These are phyloP conservation scores for Penicillium paxilli DNA, from an alignment of 495 filamentous ascomycete genomes.

Conservation along the genomic window DNA sequence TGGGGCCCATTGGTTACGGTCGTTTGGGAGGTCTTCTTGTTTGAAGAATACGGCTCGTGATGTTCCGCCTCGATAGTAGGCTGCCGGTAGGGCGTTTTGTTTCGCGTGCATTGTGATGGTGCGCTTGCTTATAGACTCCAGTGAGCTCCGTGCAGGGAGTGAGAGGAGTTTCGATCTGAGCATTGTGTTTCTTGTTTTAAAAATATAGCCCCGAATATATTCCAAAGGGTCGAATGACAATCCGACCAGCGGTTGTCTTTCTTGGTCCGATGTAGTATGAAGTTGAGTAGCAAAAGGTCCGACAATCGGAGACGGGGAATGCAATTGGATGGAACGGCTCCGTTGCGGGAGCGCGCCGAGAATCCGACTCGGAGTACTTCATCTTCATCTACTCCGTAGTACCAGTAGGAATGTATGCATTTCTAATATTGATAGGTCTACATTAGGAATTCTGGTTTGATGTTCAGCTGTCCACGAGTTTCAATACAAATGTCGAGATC, in stretches of 20 bases:
- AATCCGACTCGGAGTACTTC: too few relatives aligned
- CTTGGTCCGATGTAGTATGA: not conserved
- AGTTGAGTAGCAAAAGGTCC: not conserved
- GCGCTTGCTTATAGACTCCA: not conserved
- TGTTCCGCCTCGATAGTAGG: constrained; percentile 74
- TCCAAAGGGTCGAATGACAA: too few relatives aligned
- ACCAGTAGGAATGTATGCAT: too few relatives aligned
- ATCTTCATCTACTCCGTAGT: too few relatives aligned
- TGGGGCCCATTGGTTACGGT: constrained; percentile 48
- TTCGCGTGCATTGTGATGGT: not conserved
- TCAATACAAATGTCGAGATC: too few relatives aligned
- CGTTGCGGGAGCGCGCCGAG: not conserved
- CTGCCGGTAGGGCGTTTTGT: constrained; percentile 53
- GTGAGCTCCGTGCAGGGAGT: not conserved
- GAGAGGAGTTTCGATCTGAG: not conserved
- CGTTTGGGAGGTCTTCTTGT: constrained; percentile 48
- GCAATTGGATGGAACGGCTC: not conserved
- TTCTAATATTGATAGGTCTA: too few relatives aligned
- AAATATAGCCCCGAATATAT: too few relatives aligned
- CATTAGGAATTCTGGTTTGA: too few relatives aligned
- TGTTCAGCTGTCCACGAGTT: too few relatives aligned
- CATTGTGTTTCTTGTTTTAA: not conserved
- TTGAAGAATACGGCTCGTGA: constrained; percentile 68
- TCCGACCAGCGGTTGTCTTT: too few relatives aligned
- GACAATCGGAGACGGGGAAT: not conserved